These are phyloP conservation scores for Rhododendron williamsianum DNA, from an alignment of 148 eudicot genomes.

Conservation along the genomic window DNA sequence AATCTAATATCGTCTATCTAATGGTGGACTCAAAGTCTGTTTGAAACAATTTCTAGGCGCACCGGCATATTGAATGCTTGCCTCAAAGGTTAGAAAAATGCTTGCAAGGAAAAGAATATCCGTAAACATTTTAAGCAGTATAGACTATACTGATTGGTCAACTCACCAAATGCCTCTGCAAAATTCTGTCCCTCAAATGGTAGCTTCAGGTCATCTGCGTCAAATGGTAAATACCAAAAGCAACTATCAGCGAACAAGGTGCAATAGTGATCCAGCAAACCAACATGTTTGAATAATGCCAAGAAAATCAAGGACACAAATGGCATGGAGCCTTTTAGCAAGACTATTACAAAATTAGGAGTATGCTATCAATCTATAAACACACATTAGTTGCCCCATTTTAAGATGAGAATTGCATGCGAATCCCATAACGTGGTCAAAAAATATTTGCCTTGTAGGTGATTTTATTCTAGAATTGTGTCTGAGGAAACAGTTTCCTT, in stretches of 20 bases:
- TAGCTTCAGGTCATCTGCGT: conserved; percentile 63
- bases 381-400: not conserved
- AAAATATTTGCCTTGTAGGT: not conserved
- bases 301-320: not conserved
- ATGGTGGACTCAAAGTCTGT: not conserved
- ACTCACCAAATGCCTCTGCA: conserved; percentile 68
- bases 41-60: not conserved
- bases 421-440: not conserved
- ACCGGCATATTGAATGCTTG: not conserved
- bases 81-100: conserved; percentile 1
- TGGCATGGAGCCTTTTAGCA: not conserved
- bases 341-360: not conserved
- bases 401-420: not conserved
- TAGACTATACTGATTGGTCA: not conserved
- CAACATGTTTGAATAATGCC: not conserved
- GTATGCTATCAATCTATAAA: not conserved
- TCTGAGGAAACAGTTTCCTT: not conserved
- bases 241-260: conserved; percentile 5
- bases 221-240: conserved; percentile 3
- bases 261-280: not conserved
- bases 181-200: conserved; percentile 53
- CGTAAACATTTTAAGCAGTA: not conserved
- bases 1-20: not conserved
- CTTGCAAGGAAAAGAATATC: not conserved
- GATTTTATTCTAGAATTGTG: not conserved